These are phyloP conservation scores for Xanthoconium separans DNA, from an alignment of 1,284 basidiomycete genomes.

Conservation along the genomic window DNA sequence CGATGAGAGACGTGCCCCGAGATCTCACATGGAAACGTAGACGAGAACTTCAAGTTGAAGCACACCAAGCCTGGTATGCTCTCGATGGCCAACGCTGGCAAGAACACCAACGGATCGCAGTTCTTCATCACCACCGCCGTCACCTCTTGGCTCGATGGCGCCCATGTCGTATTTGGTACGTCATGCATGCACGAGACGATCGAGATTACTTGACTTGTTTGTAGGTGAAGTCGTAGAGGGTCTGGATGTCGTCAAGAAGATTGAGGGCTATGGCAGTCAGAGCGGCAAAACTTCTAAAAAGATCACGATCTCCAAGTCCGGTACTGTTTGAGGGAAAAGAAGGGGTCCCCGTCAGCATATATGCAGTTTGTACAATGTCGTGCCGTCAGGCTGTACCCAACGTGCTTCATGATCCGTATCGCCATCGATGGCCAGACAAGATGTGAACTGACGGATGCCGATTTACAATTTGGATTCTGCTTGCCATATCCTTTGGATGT, in stretches of 20 bases:
- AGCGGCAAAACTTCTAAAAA: neutral
- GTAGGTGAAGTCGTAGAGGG: constrained; percentile 43
- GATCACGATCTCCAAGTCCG: neutral
- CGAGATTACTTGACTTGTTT: neutral
- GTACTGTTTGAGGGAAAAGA: neutral
- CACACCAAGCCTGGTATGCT: constrained; percentile 84
- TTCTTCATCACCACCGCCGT: constrained; percentile 71
- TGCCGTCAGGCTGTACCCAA: neutral
- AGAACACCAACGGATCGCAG: constrained; percentile 60
- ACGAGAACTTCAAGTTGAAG: constrained; percentile 84
- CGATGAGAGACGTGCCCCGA: neutral
- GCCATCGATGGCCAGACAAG: too few species aligned
- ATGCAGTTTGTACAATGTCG: neutral
- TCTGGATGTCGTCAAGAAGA: neutral
- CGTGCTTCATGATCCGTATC: too few species aligned
- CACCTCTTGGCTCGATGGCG: constrained; percentile 74
- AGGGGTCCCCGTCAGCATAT: neutral
- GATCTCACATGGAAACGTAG: constrained; percentile 36
- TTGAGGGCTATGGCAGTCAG: neutral
- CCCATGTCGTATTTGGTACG: constrained; percentile 80
- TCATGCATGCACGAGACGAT: constrained; percentile 1
- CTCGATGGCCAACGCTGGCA: constrained; percentile 86
- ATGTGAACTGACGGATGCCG: too few species aligned
- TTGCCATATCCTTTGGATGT: too few species aligned
- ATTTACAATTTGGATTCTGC: too few species aligned